A percentile compares a stretch with the other conserved stretches of the same genome.
Conservation (phyloP, 495 filamentous ascomycete species). For the Entonaema liquescens region DNA sequence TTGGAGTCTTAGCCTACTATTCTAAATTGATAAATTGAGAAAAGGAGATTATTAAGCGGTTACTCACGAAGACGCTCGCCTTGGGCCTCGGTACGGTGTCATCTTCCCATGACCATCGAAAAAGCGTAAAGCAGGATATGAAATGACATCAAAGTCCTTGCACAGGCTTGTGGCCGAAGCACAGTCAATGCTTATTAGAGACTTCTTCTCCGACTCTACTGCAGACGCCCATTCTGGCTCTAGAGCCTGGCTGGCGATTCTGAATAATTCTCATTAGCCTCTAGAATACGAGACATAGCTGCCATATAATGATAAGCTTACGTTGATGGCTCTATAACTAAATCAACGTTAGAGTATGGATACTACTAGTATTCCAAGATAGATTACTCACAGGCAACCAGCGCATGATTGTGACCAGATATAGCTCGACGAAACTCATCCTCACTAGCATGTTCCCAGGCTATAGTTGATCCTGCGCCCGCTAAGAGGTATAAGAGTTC, state of each 20-base stretch:
- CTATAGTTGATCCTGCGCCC: constrained; percentile 9
- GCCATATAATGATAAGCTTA: constrained; percentile 17
- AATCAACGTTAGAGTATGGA: background rate
- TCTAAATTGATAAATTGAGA: background rate
- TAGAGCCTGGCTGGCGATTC: constrained; percentile 49
- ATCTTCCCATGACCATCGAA: constrained; percentile 46
- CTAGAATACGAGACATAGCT: background rate
- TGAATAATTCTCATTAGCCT: constrained; percentile 24
- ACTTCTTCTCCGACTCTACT: constrained; percentile 36
- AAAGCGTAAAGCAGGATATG: constrained; percentile 60
- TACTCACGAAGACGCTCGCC: constrained; percentile 50
- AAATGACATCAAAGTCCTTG: constrained; percentile 49
- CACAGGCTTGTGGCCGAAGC: constrained; percentile 50
- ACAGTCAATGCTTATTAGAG: constrained; percentile 56
- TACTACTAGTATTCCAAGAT: background rate
- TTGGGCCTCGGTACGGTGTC: constrained; percentile 53
- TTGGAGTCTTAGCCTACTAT: constrained; percentile 8
- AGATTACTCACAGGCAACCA: constrained; percentile 56
- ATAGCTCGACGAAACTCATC: constrained; percentile 45
- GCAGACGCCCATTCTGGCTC: constrained; percentile 52
- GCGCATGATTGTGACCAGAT: constrained; percentile 44
- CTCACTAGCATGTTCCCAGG: constrained; percentile 51
- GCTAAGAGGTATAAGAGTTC: constrained; percentile 30
- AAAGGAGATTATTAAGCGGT: background rate
- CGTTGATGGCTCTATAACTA: constrained; percentile 46